phyloP scores from a whole-genome alignment of 148 eudicot genomes.

The Rhododendron ferrugineum region DNA sequence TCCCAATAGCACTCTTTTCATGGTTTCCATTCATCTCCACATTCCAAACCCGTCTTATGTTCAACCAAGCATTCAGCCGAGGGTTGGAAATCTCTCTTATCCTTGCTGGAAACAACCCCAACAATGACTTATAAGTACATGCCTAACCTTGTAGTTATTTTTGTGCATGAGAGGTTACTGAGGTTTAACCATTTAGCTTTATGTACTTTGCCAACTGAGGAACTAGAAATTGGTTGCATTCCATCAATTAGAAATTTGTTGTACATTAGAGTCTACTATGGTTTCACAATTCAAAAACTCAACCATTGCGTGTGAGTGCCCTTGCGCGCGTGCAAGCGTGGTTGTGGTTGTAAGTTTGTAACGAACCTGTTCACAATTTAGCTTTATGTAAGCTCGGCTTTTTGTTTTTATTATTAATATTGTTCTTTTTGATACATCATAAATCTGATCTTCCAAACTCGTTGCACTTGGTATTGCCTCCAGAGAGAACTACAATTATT shows the following conservation, averaged over 20 bases:
- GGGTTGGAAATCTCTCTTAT: conserved; percentile 97
- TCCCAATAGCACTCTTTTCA: conserved; percentile 82
- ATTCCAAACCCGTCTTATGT: conserved; percentile 96
- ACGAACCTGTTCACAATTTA: not conserved
- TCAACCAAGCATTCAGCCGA: conserved; percentile 97
- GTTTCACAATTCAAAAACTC: not conserved
- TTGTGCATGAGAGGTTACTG: conserved; percentile 9
- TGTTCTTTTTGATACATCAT: not conserved
- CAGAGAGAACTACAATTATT: not conserved
- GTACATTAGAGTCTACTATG: not conserved
- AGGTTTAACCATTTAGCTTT: not conserved
- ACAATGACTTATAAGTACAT: conserved; percentile 45
- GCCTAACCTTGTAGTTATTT: not conserved
- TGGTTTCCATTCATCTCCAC: conserved; percentile 98
- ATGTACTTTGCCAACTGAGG: not conserved
- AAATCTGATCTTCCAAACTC: not conserved
- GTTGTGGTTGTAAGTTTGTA: not conserved
- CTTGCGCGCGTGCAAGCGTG: not conserved
- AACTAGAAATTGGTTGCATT: conserved; percentile 2
- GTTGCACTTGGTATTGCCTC: not conserved
- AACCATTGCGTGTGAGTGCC: not conserved
- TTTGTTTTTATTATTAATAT: not conserved
- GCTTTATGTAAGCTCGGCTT: not conserved
- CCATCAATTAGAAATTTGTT: not conserved
- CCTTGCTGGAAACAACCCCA: conserved; percentile 95